Evolutionary conservation across 2,329 filamentous ascomycete genomes (phyloP), one percentile per base, ranked within the genome.

Genomic region (Botrytis squamosa): DNA sequence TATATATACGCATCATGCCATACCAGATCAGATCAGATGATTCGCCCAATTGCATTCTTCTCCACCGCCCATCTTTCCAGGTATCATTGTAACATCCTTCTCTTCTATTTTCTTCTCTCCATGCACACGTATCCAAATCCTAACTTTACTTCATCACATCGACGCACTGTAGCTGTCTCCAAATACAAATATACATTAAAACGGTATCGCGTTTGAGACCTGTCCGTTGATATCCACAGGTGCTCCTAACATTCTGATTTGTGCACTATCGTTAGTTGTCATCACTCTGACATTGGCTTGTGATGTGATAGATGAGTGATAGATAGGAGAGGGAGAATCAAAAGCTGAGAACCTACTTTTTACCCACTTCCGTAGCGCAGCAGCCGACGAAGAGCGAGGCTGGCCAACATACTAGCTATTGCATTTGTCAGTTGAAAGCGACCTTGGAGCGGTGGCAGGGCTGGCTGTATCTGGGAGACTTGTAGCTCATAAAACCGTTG

Each of bases 311-410:
- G 22, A 12, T 29, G 44, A 20, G 14, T 57, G 4, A 65, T 40
- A 2, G 22, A 14, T 29, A 20, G 44, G 8, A 33, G 2, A 0
- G 25, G 12, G 36, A 33, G 22, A 52, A 57, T 8, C n/a, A 38
- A 40, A 40, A 49, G 12, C 25, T 2, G 6, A 25, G 38, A 38
- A 82, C 84, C 77, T 81, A 88, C 87, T 84, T 84, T 78, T 86
- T 87, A 38, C 87, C 87, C 0, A 82, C 83, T 77, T 88, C 83
- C 3, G 86, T 88, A 59, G 84, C 83, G 76, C 86, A 87, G 77
- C 87, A 88, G n/a, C 87, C 86, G 80, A 87, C 88, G 66, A 89
- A 83, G 36, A 89, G 80, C 0, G 86, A 85, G 7, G 85, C 86
- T 3, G 87, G 87, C 83, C 86, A 89, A 75, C 86, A 88, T 46